These are phyloP conservation scores for Mitragyna speciosa DNA, from an alignment of 257 asterid genomes.

Conservation along the genomic window DNA sequence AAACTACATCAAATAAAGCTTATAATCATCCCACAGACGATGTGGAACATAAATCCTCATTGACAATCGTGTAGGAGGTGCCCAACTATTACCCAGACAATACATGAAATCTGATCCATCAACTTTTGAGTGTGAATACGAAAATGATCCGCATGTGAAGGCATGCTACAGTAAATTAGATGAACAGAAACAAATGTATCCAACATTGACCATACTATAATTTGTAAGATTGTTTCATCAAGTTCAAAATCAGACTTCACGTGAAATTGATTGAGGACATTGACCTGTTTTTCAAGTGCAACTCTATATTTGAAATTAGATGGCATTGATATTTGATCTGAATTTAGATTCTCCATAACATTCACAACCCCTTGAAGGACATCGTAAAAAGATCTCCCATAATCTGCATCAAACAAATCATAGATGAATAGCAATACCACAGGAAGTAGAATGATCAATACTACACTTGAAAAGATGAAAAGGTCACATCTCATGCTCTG, in stretches of 20 bases:
- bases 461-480: background rate
- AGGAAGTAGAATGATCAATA: background rate
- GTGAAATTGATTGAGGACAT: background rate
- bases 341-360: constrained; percentile 69
- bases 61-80: background rate
- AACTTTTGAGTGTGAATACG: background rate
- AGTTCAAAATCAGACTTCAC: background rate
- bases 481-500: background rate
- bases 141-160: background rate
- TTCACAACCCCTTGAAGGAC: constrained; percentile 76
- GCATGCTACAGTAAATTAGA: background rate
- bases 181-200: background rate
- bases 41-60: no score
- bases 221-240: background rate
- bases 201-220: background rate
- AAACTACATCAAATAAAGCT: no score
- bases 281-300: constrained; percentile 95
- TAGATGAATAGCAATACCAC: constrained; percentile 12
- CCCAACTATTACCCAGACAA: background rate
- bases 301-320: constrained; percentile 79
- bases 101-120: background rate
- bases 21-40: no score
- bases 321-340: constrained; percentile 70
- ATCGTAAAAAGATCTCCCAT: constrained; percentile 72
- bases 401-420: constrained; percentile 55